Base-by-base conservation (phyloP, 1,284 basidiomycete species). In the Inonotus hispidus region DNA sequence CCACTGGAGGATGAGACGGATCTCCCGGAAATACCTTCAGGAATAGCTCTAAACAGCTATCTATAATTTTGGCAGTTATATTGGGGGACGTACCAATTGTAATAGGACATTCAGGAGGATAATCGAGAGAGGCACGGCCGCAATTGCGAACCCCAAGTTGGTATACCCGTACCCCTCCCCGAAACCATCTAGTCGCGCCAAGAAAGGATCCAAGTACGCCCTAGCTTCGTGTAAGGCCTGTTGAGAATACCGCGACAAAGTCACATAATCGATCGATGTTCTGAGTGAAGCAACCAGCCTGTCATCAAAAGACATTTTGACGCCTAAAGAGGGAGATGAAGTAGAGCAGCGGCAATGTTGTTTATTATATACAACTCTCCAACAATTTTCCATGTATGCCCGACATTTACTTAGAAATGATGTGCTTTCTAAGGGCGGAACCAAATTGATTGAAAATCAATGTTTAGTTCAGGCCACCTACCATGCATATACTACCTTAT, bases 1-100 rank as follows among this genome's bases (percentile, higher is more conserved):
- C 90, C 54, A 88, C 74, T 0, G 91, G 91, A 4, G 91, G 92
- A 29, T 79, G 67, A n/a, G 78, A 79, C 53, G 79, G 78, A 69
- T 87, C 77, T 56, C 75, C 74, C 27, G 86, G 87, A 13, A 80
- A 68, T 53, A 83, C 46, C 83, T 85, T 66, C 3, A 23, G 6
- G n/a, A 21, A 19, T 14, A 7, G 57, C 19, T 47, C 32, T 32
- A n/a, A 43, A 52, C 3, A n/a, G n/a, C n/a, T n/a, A n/a, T n/a
- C n/a, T 10, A 32, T 25, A 27, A 25, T 27, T 13, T 19, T n/a
- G 21, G 16, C 5, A n/a, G 14, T 37, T 37, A n/a, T 11, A 23
- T 37, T 29, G 1, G 27, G 29, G 29, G 55, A 73, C 77, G 59
- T 61, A 80, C 78, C 23, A 79, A 66, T 70, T 82, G 79, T 16